These are phyloP conservation scores for Colletotrichum sp. DNA, from an alignment of 2,329 filamentous ascomycete species.

Conservation along the genomic window DNA sequence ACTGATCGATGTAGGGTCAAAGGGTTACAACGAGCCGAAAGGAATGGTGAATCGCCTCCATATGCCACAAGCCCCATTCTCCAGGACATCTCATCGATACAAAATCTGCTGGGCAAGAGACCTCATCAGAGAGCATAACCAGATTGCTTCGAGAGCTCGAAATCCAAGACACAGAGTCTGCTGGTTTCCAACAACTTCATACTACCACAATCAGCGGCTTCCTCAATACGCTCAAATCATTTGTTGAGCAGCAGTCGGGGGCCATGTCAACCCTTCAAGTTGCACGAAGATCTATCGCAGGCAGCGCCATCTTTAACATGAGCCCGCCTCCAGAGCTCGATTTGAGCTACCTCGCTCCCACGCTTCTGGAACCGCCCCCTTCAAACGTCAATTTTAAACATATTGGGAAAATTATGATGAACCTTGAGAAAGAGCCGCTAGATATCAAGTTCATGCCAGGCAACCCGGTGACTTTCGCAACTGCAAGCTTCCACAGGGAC, in stretches of 20 bases:
- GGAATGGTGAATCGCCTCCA: slow-evolving; percentile 10
- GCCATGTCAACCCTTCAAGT: not conserved
- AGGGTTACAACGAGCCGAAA: not conserved
- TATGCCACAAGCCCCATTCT: slow-evolving; percentile 3
- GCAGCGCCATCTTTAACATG: not conserved
- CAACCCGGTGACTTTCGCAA: not conserved
- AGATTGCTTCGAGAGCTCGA: not conserved
- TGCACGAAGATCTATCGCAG: not conserved
- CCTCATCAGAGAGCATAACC: not conserved
- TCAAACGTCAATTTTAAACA: slow-evolving; percentile 2
- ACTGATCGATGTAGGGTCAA: not conserved
- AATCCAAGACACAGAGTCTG: no score
- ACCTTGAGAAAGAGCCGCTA: slow-evolving; percentile 8
- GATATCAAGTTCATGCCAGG: slow-evolving; percentile 9
- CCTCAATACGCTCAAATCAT: not conserved
- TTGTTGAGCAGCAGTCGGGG: not conserved
- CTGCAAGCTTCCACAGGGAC: slow-evolving; percentile 9
- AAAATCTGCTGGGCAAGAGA: not conserved
- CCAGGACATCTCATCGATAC: slow-evolving; percentile 7
- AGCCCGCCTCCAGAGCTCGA: not conserved
- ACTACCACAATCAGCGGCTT: not conserved
- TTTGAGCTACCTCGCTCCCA: not conserved
- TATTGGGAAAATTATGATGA: slow-evolving; percentile 3
- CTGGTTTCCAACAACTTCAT: not conserved
- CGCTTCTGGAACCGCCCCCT: not conserved